Evolutionary conservation across 2,329 filamentous ascomycete species (phyloP).

Genomic region (Aphanocladium album): DNA sequence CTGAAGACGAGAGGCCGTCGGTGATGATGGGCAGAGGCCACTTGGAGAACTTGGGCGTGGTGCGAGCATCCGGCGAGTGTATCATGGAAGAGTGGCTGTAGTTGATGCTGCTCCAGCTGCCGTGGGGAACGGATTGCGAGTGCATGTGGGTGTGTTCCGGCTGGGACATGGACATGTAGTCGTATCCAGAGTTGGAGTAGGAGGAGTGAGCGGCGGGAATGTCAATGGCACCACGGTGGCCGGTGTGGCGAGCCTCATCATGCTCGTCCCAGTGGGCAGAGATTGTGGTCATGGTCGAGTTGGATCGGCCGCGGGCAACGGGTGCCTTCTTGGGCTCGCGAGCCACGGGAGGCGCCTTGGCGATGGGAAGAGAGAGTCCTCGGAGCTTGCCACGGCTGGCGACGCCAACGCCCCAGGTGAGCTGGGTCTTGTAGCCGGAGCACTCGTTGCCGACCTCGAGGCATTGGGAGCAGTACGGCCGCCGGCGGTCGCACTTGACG

Average conservation of each 20-base stretch:
- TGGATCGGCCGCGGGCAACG: slow-evolving; percentile 37
- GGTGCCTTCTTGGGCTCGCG: slow-evolving; percentile 45
- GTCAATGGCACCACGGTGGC: slow-evolving; percentile 30
- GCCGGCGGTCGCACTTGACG: slow-evolving; percentile 80
- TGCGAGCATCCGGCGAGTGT: slow-evolving; percentile 26
- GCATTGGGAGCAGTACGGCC: slow-evolving; percentile 93
- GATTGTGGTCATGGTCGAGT: slow-evolving; percentile 35
- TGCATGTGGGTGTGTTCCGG: slow-evolving; percentile 29
- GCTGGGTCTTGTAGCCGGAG: slow-evolving; percentile 90
- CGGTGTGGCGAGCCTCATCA: slow-evolving; percentile 28
- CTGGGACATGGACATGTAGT: slow-evolving; percentile 48
- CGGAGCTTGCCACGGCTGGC: slow-evolving; percentile 92
- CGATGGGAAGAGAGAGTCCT: slow-evolving; percentile 72
- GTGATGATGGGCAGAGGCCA: slow-evolving; percentile 42
- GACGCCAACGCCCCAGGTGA: slow-evolving; percentile 95
- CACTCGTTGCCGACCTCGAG: slow-evolving; percentile 88
- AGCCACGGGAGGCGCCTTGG: slow-evolving; percentile 53
- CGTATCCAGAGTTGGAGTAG: slow-evolving; percentile 31
- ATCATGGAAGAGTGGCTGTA: slow-evolving; percentile 37
- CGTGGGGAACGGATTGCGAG: slow-evolving; percentile 32
- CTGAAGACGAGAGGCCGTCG: slow-evolving; percentile 48
- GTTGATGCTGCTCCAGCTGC: slow-evolving; percentile 42
- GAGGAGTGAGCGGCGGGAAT: slow-evolving; percentile 27
- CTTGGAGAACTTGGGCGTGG: slow-evolving; percentile 38
- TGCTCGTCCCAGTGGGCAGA: slow-evolving; percentile 25